Base-by-base conservation (phyloP, 345 rosid species). In the Passiflora organensis region DNA sequence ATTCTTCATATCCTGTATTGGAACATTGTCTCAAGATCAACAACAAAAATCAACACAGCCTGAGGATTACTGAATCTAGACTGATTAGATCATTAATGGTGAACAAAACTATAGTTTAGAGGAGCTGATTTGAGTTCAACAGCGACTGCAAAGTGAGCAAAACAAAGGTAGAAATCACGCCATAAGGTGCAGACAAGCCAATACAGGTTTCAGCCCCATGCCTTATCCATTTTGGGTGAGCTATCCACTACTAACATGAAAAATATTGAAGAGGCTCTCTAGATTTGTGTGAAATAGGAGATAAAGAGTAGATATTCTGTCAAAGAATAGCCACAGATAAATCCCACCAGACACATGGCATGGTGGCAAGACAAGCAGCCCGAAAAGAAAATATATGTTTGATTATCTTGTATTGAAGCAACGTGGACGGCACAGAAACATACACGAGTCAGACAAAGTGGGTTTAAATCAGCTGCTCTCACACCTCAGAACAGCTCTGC, bases 131-230 rank as follows among this genome's bases (percentile, higher is more conserved):
- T 16, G 47, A 56, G 43, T 55, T 45, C 52, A 47, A 44, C 24
- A 57, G 19, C 5, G 36, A 45, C 48, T 48, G 43, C 43, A 20
- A 32, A 43, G 14, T 21, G 17, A 25, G 28, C 13, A 37, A 53
- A 56, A 47, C 6, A 36, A 50, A 38, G 49, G 6, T 24, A 51
- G 20, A 50, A 59, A 15, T 11, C 48, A 64, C 20, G 45, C 45
- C 48, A 47, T 13, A 32, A 14, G 12, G 38, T 51, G 53, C 11
- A 4, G 0, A 17, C 45, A 13, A 51, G 13, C 51, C 11, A 34
- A 43, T 36, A 42, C 22, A 19, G 44, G 18, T 42, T 55, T 25
- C 8, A 43, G 36, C 36, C 58, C 37, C 45, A 43, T 12, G 8
- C 21, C n/a, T n/a, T n/a, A n/a, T n/a, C n/a, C n/a, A n/a, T n/a